Evolutionary conservation across 768 basidiomycete species (phyloP), one percentile per base, ranked within the genome.

Genomic region (Tylopilus vinaceipallidus): DNA sequence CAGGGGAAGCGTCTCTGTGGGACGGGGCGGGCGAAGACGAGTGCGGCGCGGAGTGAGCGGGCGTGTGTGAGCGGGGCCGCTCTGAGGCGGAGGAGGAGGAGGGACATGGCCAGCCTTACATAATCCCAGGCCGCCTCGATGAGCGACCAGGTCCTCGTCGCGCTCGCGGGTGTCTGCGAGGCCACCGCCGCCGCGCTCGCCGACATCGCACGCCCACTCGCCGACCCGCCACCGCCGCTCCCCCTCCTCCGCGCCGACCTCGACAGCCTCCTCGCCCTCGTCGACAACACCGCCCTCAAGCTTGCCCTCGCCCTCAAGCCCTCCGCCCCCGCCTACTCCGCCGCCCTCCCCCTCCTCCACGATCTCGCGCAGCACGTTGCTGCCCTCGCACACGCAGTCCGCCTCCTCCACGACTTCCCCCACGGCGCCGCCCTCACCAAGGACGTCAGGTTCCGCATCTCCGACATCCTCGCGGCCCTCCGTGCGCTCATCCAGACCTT

Each of bases 281-380:
- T 87, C n/a, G 72, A 84, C 62, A 65, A 71, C 19, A 67, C 76
- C 26, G 69, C 77, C 5, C 87, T 84, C 17, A 87, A 84, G 59
- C 63, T 86, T 22, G 73, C 86, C 4, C 75, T 89, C 29, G 73
- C 78, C 2, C 73, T 86, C 43, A 86, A 83, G 36, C 82, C 84
- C 6, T 65, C 79, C 4, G 70, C 74, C 1, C 81, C 81, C 1
- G 70, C 81, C 5, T 76, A 79, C 58, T 59, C 71, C 3, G 79
- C 84, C 1, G 71, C 81, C 12, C 57, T 79, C 12, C 54, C 73
- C 8, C 73, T 83, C 20, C 71, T 85, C 46, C 76, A 70, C 47
- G 83, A 85, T 52, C 69, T 84, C 35, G 67, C 76, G 4, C 68
- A 72, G 23, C 75, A 79, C 47, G 60, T 77, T 39, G 67, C 76